Base-by-base conservation (phyloP, 139 green algal genomes). In the Marvania coccoides region DNA sequence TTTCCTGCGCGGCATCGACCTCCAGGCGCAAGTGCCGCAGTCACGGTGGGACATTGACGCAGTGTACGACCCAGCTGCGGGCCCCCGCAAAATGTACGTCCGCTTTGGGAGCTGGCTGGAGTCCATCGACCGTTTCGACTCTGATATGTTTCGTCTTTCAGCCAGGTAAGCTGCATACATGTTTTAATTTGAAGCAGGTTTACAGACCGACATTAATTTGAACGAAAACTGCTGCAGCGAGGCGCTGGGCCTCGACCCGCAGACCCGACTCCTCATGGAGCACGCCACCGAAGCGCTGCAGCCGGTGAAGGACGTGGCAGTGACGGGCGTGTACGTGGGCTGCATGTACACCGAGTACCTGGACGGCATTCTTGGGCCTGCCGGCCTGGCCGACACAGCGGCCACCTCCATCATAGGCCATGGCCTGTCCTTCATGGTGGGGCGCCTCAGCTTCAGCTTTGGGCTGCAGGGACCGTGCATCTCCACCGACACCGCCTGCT, bases 241-340 rank as follows among this genome's bases (percentile, higher is more conserved):
- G 53, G 77, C 77, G 0, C 5, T 60, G 1, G 67, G 71, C 14
- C 81, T 78, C 42, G 88, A 95, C 67, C 88, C 88, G 3, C 86
- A 93, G 70, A 85, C 92, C 51, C 74, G 89, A 14, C 23, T 94
- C 47, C 65, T 95, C 55, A 24, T 79, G 47, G 60, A 78, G 70
- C 30, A 62, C 15, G 45, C 71, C 0, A 15, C 47, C 19, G 12
- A 47, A 4, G 77, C 65, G 10, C 56, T 65, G 29, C 13, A 12
- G 3, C 26, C 73, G 7, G 63, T 62, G 26, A 5, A 1, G 5
- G 0, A 37, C 6, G 47, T 24, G 2, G 35, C 60, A 0, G 40
- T 29, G 6, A 47, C 68, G 33, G 73, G 70, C 15, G 67, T 81
- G 2, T 84, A 81, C 57, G 56, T 75, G 10, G 77, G 77, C 19